Evolutionary conservation across 164 flowering plant genomes (phyloP), one percentile per base, ranked within the genome.

Genomic region (Kalanchoe fedtschenkoi): DNA sequence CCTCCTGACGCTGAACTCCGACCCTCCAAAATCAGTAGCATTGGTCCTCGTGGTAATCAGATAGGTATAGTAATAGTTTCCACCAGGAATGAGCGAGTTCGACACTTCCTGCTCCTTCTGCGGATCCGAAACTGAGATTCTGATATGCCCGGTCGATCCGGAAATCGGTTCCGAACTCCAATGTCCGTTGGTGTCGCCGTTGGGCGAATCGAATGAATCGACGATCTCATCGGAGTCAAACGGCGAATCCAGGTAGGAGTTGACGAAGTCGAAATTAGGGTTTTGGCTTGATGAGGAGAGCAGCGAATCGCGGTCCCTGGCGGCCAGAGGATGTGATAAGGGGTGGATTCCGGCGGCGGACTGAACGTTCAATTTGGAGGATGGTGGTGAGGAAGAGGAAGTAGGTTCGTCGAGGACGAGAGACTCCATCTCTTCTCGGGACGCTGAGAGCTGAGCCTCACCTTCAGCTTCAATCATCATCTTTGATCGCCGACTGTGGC

Each of bases 11-110:
- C 69, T 72, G 58, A 85, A 93, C 60, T 88, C 92, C 1, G 87
- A 33, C 41, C 81, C 88, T 0, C 84, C 81, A 34, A 73, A 89
- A 10, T 83, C 88, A 9, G 71, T 63, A 29, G 88, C 33, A 55
- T 90, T 83, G 5, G 95, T 91, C 32, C 80, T 72, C 9, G 97
- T 87, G 7, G 83, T 85, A 59, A 93, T 81, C 58, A 83, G 62
- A 53, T 93, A 93, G 0, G 96, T 85, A 0, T 79, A 72, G 34
- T 73, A 89, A 16, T 77, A 76, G 32, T 77, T 81, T 0, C 89
- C 85, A 0, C 97, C 96, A 0, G 96, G 93, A 8, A 90, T 93
- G 7, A 93, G 62, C 17, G 96, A 86, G 68, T 80, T 85, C 4
- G 90, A 46, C 2, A 54, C 29, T 33, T 88, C 92, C 46, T 42